phyloP scores from a whole-genome alignment of 75 land plant genomes.

The Isoetes taiwanensis region DNA sequence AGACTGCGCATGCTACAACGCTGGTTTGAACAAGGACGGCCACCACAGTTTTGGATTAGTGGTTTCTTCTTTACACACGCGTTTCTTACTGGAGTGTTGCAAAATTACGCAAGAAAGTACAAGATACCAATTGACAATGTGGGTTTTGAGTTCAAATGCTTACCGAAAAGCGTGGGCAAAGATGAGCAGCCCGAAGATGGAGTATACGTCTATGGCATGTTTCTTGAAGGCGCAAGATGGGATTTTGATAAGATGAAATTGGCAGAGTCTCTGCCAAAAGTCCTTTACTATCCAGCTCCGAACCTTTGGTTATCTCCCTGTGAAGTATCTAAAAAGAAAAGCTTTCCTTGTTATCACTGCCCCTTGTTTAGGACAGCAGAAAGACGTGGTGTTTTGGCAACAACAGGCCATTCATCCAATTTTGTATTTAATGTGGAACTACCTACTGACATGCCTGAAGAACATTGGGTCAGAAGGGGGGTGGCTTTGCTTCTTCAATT shows the following conservation, averaged over 20 bases:
- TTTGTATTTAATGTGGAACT: slow-evolving; percentile 31
- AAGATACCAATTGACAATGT: slow-evolving; percentile 30
- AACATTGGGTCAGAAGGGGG: slow-evolving; percentile 31
- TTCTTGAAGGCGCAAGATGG: slow-evolving; percentile 32
- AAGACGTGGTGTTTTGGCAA: slow-evolving; percentile 28
- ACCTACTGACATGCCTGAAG: slow-evolving; percentile 17
- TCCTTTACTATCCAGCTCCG: slow-evolving; percentile 25
- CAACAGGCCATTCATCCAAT: slow-evolving; percentile 33
- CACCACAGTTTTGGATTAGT: slow-evolving; percentile 29
- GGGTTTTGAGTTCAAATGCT: slow-evolving; percentile 20
- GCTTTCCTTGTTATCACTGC: slow-evolving; percentile 19
- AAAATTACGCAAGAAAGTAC: slow-evolving; percentile 27
- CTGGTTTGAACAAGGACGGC: slow-evolving; percentile 31
- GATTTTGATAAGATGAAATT: slow-evolving; percentile 19
- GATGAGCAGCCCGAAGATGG: slow-evolving; percentile 25
- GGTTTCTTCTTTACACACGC: slow-evolving; percentile 37
- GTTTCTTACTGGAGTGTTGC: slow-evolving; percentile 26
- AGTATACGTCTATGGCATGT: slow-evolving; percentile 27
- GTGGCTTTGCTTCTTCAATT: slow-evolving; percentile 30
- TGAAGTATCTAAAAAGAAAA: slow-evolving; percentile 14
- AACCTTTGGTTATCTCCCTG: slow-evolving; percentile 24
- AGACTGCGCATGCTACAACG: slow-evolving; percentile 17
- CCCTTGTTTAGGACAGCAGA: slow-evolving; percentile 28
- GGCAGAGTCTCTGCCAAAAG: slow-evolving; percentile 23
- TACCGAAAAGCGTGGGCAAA: slow-evolving; percentile 9